phyloP scores from a whole-genome alignment of 164 flowering plant genomes.

The Chimonanthus praecox region DNA sequence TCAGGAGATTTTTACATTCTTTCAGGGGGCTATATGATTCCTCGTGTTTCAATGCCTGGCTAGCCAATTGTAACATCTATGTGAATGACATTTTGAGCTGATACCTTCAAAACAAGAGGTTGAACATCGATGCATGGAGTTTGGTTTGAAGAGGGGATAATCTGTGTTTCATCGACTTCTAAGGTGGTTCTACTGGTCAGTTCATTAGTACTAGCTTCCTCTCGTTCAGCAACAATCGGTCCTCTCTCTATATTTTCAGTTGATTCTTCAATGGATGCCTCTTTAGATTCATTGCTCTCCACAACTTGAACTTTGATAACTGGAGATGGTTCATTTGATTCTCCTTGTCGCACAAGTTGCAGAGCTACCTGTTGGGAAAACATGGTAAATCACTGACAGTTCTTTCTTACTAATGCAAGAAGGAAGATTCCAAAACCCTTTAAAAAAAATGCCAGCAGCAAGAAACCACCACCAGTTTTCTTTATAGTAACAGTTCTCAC shows the following conservation, averaged over 20 bases:
- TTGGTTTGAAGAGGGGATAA: constrained; percentile 17
- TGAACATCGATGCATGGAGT: constrained; percentile 16
- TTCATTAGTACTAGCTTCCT: constrained; percentile 12
- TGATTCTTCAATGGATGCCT: constrained; percentile 14
- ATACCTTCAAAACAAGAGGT: constrained; percentile 39
- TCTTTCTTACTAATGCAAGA: background rate
- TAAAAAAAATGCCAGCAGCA: background rate
- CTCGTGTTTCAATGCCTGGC: no score
- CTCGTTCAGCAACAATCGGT: constrained; percentile 19
- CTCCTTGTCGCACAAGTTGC: constrained; percentile 71
- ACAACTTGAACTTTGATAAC: constrained; percentile 21
- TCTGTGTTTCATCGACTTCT: constrained; percentile 14
- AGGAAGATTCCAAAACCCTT: background rate
- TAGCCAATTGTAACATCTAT: background rate
- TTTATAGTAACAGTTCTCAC: no score
- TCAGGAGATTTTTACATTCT: background rate
- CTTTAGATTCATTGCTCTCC: constrained; percentile 16
- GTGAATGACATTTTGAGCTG: background rate
- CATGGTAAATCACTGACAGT: background rate
- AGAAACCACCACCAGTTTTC: background rate
- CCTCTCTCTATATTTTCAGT: constrained; percentile 17
- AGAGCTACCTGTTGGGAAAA: constrained; percentile 64
- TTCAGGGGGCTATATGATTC: no score
- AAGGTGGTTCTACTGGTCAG: constrained; percentile 10
- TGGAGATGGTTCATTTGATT: constrained; percentile 27